Conservation (phyloP, 169 alveolate species). For the Plasmodium falciparum region DNA sequence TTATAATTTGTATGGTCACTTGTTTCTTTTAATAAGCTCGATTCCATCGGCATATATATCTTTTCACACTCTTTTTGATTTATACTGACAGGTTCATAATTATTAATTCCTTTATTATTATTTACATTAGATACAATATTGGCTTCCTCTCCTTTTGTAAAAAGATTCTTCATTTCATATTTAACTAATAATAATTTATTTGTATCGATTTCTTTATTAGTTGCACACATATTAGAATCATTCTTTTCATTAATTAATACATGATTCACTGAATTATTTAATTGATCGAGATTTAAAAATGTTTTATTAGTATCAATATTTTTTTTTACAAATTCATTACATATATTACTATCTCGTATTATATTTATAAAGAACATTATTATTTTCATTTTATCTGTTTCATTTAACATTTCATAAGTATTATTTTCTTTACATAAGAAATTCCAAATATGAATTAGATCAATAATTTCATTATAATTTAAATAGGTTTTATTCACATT, state of each 20-base stretch:
- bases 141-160: not conserved
- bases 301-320: not conserved
- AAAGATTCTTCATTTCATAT: not conserved
- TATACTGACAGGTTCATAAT: too few species aligned
- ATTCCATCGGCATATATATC: too few species aligned
- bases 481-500: not conserved
- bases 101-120: too few species aligned
- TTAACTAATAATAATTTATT: not conserved
- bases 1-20: not conserved
- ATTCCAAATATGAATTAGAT: conserved; percentile 12
- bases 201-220: not conserved
- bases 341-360: conserved; percentile 18
- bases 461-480: not conserved
- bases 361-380: conserved; percentile 12
- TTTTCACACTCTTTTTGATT: not conserved
- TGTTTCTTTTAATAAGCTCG: not conserved
- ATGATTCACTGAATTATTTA: not conserved
- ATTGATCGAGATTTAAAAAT: not conserved
- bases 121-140: too few species aligned
- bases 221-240: too few species aligned
- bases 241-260: not conserved
- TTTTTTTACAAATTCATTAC: not conserved
- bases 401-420: conserved; percentile 29
- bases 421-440: conserved; percentile 19
- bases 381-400: conserved; percentile 15